A percentile compares a stretch with the other conserved stretches of the same genome.
Evolutionary conservation across 2,329 filamentous ascomycete species (phyloP).

Genomic region (Trichoderma cornu-damae): DNA sequence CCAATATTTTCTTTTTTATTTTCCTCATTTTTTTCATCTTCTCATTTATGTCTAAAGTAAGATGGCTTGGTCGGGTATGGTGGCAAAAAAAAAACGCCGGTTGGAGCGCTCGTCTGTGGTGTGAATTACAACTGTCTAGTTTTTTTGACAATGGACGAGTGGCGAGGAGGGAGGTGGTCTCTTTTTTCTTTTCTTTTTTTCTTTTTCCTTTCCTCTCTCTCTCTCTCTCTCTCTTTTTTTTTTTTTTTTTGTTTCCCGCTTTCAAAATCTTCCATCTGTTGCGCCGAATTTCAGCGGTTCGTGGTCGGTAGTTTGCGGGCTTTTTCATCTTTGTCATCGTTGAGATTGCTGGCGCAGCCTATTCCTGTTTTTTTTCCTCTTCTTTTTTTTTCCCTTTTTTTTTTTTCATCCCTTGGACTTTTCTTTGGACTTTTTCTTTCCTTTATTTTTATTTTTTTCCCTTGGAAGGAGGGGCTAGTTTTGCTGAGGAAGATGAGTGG

Average conservation of each 20-base stretch:
- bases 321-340: conserved; percentile 8
- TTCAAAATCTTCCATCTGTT: conserved; percentile 7
- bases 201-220: not conserved
- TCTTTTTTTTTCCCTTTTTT: no score
- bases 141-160: conserved; percentile 13
- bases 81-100: conserved; percentile 13
- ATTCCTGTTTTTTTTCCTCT: conserved; percentile 4
- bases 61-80: conserved; percentile 15
- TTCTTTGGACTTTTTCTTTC: no score
- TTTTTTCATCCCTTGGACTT: no score
- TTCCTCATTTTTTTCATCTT: conserved; percentile 9
- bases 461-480: not conserved
- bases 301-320: conserved; percentile 17
- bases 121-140: conserved; percentile 18
- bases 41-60: conserved; percentile 19
- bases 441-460: no score
- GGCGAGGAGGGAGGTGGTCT: conserved; percentile 6
- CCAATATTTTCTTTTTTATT: conserved; percentile 8
- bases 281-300: conserved; percentile 19
- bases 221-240: not conserved
- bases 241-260: not conserved
- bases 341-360: not conserved
- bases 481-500: not conserved
- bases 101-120: conserved; percentile 17
- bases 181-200: not conserved